Evolutionary conservation across 768 basidiomycete genomes (phyloP), one percentile per base, ranked within the genome.

Genomic region (Candolleomyces efflorescens): DNA sequence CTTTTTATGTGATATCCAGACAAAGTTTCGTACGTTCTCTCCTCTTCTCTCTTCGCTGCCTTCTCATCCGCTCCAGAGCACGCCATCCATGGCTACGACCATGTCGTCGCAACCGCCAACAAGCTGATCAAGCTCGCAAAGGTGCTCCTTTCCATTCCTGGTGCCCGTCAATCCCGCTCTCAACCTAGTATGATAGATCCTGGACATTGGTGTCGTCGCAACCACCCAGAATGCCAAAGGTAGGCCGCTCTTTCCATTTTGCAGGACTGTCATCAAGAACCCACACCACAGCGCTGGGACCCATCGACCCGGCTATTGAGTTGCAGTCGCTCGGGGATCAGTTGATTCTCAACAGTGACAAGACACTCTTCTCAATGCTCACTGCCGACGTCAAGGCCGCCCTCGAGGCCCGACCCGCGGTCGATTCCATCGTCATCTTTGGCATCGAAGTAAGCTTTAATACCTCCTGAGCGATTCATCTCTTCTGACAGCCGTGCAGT

Each of bases 161-260:
- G 11, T 50, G 23, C 32, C 18, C 24, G 17, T 53, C 32, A n/a
- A 50, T 39, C 49, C 37, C 52, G 15, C 43, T 26, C 47, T 59
- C 54, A 41, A 23, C 45, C 41, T 9, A 54, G 43, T 36, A 3
- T n/a, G n/a, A n/a, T 56, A 88, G 84, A 71, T 88, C 54, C 76
- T 89, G 43, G 76, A 82, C 52, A 81, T 90, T 47, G 85, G 85
- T 44, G 85, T 95, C 10, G 68, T 94, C n/a, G 82, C 78, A 22
- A 94, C 94, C 0, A 93, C 92, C 60, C 93, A 96, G 71, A 90
- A 91, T 65, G 79, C 89, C 2, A 84, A 75, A 81, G 89, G 91
- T 89, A 66, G n/a, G 47, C 37, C 45, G 5, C 44, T 49, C 36
- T 27, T 22, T 59, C 46, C 39, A 22, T 11, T 7, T 5, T 20